phyloP scores from a whole-genome alignment of 2,329 filamentous ascomycete genomes.

The Coleophoma eucalyptorum region DNA sequence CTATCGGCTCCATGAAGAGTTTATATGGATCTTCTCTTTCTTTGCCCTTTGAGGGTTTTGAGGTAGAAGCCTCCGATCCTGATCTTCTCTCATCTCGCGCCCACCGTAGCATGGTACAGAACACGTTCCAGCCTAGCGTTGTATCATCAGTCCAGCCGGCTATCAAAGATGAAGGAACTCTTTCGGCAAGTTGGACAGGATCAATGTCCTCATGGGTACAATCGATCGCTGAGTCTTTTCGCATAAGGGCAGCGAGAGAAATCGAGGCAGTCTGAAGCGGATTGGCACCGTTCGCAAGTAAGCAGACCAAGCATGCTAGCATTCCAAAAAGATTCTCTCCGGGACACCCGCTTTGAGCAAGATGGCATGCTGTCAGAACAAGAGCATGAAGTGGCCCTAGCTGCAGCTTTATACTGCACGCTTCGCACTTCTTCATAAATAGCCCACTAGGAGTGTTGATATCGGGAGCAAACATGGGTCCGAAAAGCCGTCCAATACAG shows the following conservation, averaged over 20 bases:
- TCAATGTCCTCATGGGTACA: constrained; percentile 22
- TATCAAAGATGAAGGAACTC: constrained; percentile 7
- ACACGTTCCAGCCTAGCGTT: constrained; percentile 9
- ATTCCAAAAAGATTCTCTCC: constrained; percentile 36
- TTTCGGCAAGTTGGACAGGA: constrained; percentile 11
- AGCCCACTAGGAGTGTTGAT: constrained; percentile 12
- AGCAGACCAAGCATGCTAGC: constrained; percentile 29
- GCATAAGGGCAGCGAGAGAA: constrained; percentile 5
- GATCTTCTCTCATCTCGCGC: constrained; percentile 5
- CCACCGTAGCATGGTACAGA: constrained; percentile 7
- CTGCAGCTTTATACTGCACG: constrained; percentile 29
- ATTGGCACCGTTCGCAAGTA: constrained; percentile 26
- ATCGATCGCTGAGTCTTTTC: background rate
- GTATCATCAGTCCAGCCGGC: constrained; percentile 6
- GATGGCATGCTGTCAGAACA: constrained; percentile 28
- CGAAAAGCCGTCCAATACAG: constrained; percentile 25
- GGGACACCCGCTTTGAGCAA: constrained; percentile 26
- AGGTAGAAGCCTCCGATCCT: background rate
- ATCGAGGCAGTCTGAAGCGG: constrained; percentile 12
- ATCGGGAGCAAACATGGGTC: constrained; percentile 2
- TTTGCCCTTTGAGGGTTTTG: background rate
- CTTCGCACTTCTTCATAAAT: constrained; percentile 10
- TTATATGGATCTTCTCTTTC: background rate
- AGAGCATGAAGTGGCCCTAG: constrained; percentile 32
- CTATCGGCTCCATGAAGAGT: background rate